Conservation (phyloP, 306 rosid genomes). For the Comarum palustre region DNA sequence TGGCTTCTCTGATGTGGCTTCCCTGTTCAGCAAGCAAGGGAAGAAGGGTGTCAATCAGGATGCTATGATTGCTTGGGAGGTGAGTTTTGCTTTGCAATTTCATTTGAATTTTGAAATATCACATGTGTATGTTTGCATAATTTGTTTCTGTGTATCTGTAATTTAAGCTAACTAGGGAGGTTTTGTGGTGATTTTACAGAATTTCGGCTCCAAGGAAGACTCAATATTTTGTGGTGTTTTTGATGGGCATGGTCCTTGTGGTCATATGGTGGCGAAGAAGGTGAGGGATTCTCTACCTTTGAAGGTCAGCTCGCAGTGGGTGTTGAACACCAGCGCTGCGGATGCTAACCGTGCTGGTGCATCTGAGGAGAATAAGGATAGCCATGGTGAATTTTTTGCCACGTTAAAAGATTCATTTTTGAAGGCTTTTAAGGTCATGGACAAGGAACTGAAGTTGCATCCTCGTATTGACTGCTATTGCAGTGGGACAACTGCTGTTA, state of each 20-base stretch:
- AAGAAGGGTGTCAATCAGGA: constrained; percentile 77
- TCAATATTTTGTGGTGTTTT: constrained; percentile 74
- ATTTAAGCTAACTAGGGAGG: not conserved
- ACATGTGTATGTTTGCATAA: not conserved
- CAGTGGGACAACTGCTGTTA: constrained; percentile 85
- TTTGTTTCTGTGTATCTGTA: not conserved
- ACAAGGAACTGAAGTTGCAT: constrained; percentile 68
- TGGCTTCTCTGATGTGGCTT: constrained; percentile 53
- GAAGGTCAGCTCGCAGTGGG: constrained; percentile 61
- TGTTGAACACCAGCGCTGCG: constrained; percentile 23
- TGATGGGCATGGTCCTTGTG: constrained; percentile 94
- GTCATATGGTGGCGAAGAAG: constrained; percentile 75
- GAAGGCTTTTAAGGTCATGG: constrained; percentile 69
- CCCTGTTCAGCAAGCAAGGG: constrained; percentile 68
- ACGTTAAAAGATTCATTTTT: constrained; percentile 48
- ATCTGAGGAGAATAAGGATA: constrained; percentile 24
- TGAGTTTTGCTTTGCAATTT: constrained; percentile 3
- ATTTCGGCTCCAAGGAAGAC: constrained; percentile 48
- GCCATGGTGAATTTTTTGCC: constrained; percentile 25
- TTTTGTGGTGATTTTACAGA: constrained; percentile 32
- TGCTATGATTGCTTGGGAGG: constrained; percentile 95
- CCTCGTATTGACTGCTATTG: constrained; percentile 54
- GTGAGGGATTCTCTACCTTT: constrained; percentile 77
- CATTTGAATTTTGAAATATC: not conserved
- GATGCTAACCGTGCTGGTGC: constrained; percentile 22